Percentiles rank a stretch among this genome's conserved stretches.
phyloP scores from a whole-genome alignment of 345 rosid genomes.

The Eucalyptus marginata region DNA sequence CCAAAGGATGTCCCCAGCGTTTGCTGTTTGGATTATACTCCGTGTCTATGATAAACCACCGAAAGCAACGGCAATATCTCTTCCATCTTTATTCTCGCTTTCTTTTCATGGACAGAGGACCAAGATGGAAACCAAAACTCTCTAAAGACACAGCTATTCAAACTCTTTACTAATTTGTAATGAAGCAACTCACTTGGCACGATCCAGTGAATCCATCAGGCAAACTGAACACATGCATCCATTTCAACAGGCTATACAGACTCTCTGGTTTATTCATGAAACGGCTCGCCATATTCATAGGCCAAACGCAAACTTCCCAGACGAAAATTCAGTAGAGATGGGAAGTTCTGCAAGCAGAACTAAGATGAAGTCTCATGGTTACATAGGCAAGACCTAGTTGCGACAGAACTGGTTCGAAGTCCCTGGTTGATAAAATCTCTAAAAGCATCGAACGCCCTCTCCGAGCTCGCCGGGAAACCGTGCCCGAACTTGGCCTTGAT shows the following conservation, averaged over 20 bases:
- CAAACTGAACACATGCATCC: background rate
- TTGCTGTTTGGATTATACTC: background rate
- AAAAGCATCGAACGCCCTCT: slow-evolving; percentile 10
- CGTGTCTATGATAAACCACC: background rate
- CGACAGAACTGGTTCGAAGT: background rate
- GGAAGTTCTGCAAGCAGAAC: background rate
- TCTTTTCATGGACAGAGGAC: background rate
- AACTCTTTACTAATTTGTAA: background rate
- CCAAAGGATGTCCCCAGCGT: background rate
- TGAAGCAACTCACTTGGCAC: background rate
- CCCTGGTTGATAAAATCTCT: background rate
- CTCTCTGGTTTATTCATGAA: background rate
- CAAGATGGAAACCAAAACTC: background rate
- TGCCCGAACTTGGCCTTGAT: background rate
- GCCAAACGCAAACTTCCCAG: background rate
- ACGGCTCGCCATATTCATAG: background rate
- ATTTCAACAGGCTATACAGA: background rate
- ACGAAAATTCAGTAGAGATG: background rate
- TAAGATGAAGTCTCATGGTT: background rate
- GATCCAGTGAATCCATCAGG: background rate
- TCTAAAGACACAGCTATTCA: background rate
- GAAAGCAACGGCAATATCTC: background rate
- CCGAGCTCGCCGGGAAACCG: slow-evolving; percentile 12
- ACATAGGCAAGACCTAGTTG: background rate
- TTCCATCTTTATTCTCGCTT: background rate